These are phyloP conservation scores for Geotrichum siamense DNA, from an alignment of 1,139 yeast species.

Conservation along the genomic window DNA sequence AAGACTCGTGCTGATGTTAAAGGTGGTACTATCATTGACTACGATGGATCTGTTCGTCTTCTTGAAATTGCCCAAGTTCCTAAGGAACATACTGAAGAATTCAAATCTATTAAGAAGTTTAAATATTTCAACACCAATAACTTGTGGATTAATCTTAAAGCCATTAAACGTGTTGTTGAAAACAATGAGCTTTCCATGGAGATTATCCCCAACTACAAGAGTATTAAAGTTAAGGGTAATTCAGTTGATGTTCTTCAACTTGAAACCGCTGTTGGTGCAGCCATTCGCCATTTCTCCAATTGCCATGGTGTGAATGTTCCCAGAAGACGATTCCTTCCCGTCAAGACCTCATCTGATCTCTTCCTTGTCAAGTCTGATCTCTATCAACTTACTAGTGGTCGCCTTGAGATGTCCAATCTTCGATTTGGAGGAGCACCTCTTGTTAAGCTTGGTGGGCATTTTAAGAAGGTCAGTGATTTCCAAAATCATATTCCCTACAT, in stretches of 20 bases:
- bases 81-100: constrained; percentile 96
- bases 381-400: constrained; percentile 86
- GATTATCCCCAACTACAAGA: constrained; percentile 89
- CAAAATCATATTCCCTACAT: constrained; percentile 87
- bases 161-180: constrained; percentile 88
- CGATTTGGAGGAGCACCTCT: constrained; percentile 90
- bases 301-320: constrained; percentile 99
- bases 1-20: constrained; percentile 98
- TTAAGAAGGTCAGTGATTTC: constrained; percentile 90
- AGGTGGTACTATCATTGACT: constrained; percentile 97
- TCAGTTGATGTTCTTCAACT: constrained; percentile 86
- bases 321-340: constrained; percentile 95
- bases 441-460: constrained; percentile 92
- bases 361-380: constrained; percentile 93
- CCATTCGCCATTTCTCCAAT: constrained; percentile 88
- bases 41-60: constrained; percentile 89
- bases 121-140: constrained; percentile 97
- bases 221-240: constrained; percentile 65
- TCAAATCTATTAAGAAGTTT: constrained; percentile 94
- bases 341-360: constrained; percentile 92
- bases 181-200: constrained; percentile 78
- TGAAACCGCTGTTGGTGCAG: constrained; percentile 99
- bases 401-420: constrained; percentile 71
- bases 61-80: constrained; percentile 98
- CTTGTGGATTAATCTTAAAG: constrained; percentile 93